phyloP scores from a whole-genome alignment of 2,329 filamentous ascomycete species.

The Curvularia verruculosa region DNA sequence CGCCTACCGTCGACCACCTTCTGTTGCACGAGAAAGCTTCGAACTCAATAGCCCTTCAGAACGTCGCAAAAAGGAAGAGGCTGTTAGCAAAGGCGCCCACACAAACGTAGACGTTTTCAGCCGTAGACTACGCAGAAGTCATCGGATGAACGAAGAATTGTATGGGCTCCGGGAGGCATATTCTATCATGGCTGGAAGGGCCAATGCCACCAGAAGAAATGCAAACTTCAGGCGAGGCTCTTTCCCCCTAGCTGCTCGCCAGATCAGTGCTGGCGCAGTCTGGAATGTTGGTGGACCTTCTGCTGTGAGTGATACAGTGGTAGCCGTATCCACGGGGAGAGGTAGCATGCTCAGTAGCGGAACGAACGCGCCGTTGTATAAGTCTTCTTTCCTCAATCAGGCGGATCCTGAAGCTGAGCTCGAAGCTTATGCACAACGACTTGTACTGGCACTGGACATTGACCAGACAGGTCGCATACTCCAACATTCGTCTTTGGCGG shows the following conservation, averaged over 20 bases:
- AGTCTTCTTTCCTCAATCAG: conserved; percentile 61
- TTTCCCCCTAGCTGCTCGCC: conserved; percentile 30
- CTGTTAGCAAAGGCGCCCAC: conserved; percentile 52
- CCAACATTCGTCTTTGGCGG: conserved; percentile 36
- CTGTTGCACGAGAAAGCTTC: conserved; percentile 56
- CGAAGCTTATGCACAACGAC: conserved; percentile 72
- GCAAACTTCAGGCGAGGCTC: conserved; percentile 33
- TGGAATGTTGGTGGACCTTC: conserved; percentile 79
- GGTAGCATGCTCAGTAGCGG: conserved; percentile 71
- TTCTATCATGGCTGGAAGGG: conserved; percentile 32
- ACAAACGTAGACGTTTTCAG: conserved; percentile 61
- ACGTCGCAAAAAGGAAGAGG: conserved; percentile 56
- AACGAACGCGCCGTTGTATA: conserved; percentile 71
- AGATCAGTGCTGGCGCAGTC: conserved; percentile 70
- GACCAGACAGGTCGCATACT: conserved; percentile 72
- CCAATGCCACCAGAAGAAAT: conserved; percentile 25
- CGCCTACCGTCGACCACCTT: conserved; percentile 52
- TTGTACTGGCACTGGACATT: conserved; percentile 83
- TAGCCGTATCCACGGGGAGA: conserved; percentile 64
- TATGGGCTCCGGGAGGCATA: conserved; percentile 42
- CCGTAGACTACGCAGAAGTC: conserved; percentile 46
- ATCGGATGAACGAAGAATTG: conserved; percentile 42
- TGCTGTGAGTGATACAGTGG: conserved; percentile 59
- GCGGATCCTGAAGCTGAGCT: conserved; percentile 63
- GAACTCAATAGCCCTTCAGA: conserved; percentile 58